Evolutionary conservation across 148 eudicot species (phyloP).

Genomic region (Chenopodium formosanum): DNA sequence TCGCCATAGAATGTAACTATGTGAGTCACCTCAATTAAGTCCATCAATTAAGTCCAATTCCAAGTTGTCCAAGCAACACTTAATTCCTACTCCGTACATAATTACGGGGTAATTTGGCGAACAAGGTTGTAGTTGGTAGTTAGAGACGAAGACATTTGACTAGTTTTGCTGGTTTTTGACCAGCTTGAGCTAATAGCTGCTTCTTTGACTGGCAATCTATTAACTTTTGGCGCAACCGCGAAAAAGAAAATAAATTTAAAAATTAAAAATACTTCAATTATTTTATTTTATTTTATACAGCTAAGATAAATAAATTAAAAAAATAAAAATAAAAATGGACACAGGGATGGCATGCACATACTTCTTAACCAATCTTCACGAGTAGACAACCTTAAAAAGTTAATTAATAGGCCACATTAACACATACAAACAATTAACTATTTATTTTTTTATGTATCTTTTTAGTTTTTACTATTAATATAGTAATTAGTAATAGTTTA

Average conservation of each 20-base stretch:
- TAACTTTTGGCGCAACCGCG: slow-evolving; percentile 13
- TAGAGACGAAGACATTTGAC: slow-evolving; percentile 3
- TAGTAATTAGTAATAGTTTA: too few species aligned
- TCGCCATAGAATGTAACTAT: too few species aligned
- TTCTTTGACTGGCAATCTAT: slow-evolving; percentile 13
- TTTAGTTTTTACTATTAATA: not conserved
- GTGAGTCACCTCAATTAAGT: too few species aligned
- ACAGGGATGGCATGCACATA: slow-evolving; percentile 8
- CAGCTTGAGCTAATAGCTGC: not conserved
- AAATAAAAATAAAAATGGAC: not conserved
- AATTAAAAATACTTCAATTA: not conserved
- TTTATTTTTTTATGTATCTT: not conserved
- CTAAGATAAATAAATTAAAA: not conserved
- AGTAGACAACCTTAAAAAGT: slow-evolving; percentile 23
- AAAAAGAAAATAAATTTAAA: not conserved
- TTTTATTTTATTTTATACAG: not conserved
- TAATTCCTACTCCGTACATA: not conserved
- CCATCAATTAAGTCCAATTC: not conserved
- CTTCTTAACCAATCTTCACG: slow-evolving; percentile 23
- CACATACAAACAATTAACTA: not conserved
- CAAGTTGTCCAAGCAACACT: not conserved
- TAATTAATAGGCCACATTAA: slow-evolving; percentile 9
- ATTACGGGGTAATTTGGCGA: not conserved
- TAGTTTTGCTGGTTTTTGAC: not conserved
- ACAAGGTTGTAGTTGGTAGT: not conserved